Percentiles rank a stretch among this genome's conserved stretches.
Conservation (phyloP, 2,329 filamentous ascomycete genomes). For the Coniella lustricola region DNA sequence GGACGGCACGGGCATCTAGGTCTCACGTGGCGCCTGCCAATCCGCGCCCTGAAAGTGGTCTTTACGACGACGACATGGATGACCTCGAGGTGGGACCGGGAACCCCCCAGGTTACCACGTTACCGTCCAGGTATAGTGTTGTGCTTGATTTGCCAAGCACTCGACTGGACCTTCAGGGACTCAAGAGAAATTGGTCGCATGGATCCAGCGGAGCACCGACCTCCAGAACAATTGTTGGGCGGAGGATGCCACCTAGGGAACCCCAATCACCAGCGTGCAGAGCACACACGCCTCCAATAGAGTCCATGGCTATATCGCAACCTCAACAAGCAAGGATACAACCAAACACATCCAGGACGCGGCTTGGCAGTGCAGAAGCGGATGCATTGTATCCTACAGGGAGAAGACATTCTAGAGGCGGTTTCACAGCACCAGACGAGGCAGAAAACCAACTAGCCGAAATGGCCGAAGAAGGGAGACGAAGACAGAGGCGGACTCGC, state of each 20-base stretch:
- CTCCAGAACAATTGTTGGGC: constrained; percentile 17
- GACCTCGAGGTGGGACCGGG: constrained; percentile 34
- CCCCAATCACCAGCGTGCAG: constrained; percentile 4
- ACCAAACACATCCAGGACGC: neutral
- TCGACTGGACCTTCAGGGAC: constrained; percentile 34
- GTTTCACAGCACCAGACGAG: constrained; percentile 37
- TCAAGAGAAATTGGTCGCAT: constrained; percentile 32
- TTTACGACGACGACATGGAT: constrained; percentile 19
- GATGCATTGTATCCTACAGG: constrained; percentile 14
- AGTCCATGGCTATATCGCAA: constrained; percentile 4
- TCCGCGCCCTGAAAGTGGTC: constrained; percentile 22
- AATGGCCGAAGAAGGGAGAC: constrained; percentile 33
- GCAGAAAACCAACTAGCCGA: constrained; percentile 42
- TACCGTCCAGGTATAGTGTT: constrained; percentile 22
- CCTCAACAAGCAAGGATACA: neutral
- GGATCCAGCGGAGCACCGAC: constrained; percentile 26
- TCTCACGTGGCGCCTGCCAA: constrained; percentile 2
- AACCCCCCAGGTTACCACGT: constrained; percentile 32
- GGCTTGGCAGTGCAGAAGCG: constrained; percentile 9
- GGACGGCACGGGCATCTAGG: constrained; percentile 7
- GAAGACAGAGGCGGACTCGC: constrained; percentile 23
- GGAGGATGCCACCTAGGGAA: neutral
- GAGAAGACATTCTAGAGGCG: constrained; percentile 12
- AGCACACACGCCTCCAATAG: neutral
- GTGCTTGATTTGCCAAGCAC: constrained; percentile 30